Conservation (phyloP, 345 rosid species). For the Turritis glabra region DNA sequence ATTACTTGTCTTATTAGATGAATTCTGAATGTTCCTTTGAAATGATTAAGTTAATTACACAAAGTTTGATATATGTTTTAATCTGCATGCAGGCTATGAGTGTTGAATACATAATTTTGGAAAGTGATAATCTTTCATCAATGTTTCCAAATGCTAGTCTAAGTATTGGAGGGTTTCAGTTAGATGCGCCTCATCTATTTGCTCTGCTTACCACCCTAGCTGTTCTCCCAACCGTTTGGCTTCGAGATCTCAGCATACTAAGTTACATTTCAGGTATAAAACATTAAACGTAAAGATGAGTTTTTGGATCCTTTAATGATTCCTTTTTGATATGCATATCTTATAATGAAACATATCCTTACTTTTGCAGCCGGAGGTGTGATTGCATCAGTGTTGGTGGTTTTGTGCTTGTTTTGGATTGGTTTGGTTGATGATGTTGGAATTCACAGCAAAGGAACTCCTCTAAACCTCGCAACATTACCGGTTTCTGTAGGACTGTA, state of each 20-base stretch:
- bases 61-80: slow-evolving; percentile 9
- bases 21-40: not conserved
- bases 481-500: slow-evolving; percentile 95
- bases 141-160: slow-evolving; percentile 77
- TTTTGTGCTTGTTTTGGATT: slow-evolving; percentile 81
- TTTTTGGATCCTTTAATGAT: not conserved
- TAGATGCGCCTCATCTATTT: slow-evolving; percentile 64
- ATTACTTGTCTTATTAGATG: not conserved
- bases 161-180: slow-evolving; percentile 56
- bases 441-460: slow-evolving; percentile 60
- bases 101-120: slow-evolving; percentile 88
- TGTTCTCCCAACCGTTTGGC: slow-evolving; percentile 92
- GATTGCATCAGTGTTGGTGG: slow-evolving; percentile 73
- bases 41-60: not conserved
- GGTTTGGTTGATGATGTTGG: slow-evolving; percentile 80
- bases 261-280: slow-evolving; percentile 84
- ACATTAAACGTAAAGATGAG: not conserved
- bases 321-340: not conserved
- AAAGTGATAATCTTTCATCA: slow-evolving; percentile 83
- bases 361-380: slow-evolving; percentile 83
- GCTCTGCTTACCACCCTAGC: slow-evolving; percentile 70
- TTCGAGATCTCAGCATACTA: slow-evolving; percentile 78
- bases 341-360: not conserved
- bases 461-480: slow-evolving; percentile 62
- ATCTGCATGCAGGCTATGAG: slow-evolving; percentile 69